Base-by-base conservation (phyloP, 2,329 filamentous ascomycete genomes). In the Alternaria angustiovoidea region DNA sequence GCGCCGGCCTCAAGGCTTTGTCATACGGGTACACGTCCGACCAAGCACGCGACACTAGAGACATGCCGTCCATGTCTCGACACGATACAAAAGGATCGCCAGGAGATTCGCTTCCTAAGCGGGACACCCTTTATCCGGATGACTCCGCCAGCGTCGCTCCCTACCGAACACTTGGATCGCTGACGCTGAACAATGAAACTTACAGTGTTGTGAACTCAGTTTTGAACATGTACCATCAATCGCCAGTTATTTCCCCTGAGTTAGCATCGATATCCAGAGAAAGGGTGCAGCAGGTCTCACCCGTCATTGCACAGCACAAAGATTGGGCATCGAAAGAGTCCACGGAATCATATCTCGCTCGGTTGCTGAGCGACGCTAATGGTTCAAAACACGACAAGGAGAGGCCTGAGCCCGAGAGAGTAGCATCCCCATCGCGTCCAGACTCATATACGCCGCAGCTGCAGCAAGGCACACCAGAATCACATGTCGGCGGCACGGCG, bases 241-340 rank as follows among this genome's bases (percentile, higher is more conserved):
- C 75, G 5, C 67, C 65, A 16, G 61, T 72, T 8, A 76, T 81
- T 20, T 78, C 77, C 7, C 75, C 79, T 11, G 74, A 81, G 61
- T 69, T 79, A 34, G 81, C 78, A 24, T 78, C 75, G 28, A 67
- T 75, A 16, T 78, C 79, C 11, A 75, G 76, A 59, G 68, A 76
- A 43, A 79, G 82, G 58, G 74, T 82, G 5, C 78, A 83, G 39
- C 77, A 79, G 6, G 77, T 81, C n/a, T 84, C 84, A 11, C 84
- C 85, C 14, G 81, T 82, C 52, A 73, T 87, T 54, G 84, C 83
- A n/a, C 82, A 82, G 63, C 80, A 84, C 59, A 82, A 82, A 7
- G 80, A 82, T 34, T 87, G 84, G 82, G 83, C 85, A 52, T 83
- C 84, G 1, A 84, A 83, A 57, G 83, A 84, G 57, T 83, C 84